Base-by-base conservation (phyloP, 306 rosid genomes). In the Calophaca sinica region DNA sequence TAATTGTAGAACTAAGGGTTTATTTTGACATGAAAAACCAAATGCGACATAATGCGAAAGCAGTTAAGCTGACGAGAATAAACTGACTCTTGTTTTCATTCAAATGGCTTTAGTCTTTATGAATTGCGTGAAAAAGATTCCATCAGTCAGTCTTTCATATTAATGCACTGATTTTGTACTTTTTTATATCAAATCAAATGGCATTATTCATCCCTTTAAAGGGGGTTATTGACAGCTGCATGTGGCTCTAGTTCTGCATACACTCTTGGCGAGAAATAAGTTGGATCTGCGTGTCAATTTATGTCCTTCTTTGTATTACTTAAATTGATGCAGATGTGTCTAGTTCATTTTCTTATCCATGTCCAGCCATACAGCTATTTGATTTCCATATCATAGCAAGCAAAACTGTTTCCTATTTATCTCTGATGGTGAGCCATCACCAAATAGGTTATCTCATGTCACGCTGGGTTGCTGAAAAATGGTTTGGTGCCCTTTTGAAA, bases 351-450 rank as follows among this genome's bases (percentile, higher is more conserved):
- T 60, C 45, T 48, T 59, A 13, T 51, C 66, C 67, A 10, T 42
- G 50, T 29, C 26, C 48, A 77, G 7, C 32, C 68, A 66, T 54
- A 39, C 73, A 54, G n/a, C 67, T 32, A 54, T 33, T 75, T 51
- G 50, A 76, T 76, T 76, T 42, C 59, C 39, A 65, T 54, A 54
- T 65, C 28, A 13, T 42, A 54, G 29, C 54, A 33, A 33, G 49
- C 44, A 54, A 8, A 42, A 8, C 66, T 44, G 39, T 75, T 67
- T 75, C 10, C 68, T 55, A 44, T 46, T 36, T 48, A 12, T 58
- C 68, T 68, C 75, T 77, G 61, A 68, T 50, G 64, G 26, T 5
- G 75, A 68, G 68, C 28, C 62, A 42, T 63, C 53, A 65, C 38
- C 42, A 13, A 36, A 67, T 44, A 45, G 62, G 62, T 68, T 7